These are phyloP conservation scores for Naganishia cerealis DNA, from an alignment of 1,284 basidiomycete genomes.

Conservation along the genomic window DNA sequence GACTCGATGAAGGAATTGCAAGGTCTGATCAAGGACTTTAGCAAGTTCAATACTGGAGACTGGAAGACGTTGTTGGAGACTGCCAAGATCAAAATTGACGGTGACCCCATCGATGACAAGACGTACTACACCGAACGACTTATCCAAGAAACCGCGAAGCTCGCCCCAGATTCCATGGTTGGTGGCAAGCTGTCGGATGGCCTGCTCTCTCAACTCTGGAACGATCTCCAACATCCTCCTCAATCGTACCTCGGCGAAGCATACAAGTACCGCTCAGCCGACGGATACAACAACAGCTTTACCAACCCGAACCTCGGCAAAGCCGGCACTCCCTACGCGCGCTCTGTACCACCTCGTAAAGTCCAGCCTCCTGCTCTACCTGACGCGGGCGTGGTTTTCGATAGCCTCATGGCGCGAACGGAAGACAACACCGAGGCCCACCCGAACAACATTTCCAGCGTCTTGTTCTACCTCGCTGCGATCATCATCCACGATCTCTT, in stretches of 20 bases:
- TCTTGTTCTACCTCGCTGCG: constrained; percentile 4
- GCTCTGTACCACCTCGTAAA: background rate
- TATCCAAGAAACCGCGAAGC: background rate
- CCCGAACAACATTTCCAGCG: constrained; percentile 1
- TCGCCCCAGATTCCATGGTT: background rate
- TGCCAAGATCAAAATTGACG: background rate
- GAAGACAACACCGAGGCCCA: background rate
- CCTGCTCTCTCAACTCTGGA: background rate
- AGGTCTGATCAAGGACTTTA: background rate
- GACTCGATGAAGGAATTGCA: background rate
- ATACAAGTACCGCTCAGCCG: constrained; percentile 1
- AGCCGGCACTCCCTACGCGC: background rate
- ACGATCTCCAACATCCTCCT: background rate
- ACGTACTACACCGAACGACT: constrained; percentile 4
- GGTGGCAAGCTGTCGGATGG: background rate
- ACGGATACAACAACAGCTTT: constrained; percentile 1
- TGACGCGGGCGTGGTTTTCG: background rate
- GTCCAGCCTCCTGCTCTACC: background rate
- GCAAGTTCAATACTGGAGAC: constrained; percentile 1
- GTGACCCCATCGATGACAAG: constrained; percentile 4
- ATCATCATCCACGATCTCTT: constrained; percentile 3
- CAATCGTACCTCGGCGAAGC: background rate
- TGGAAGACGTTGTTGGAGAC: background rate
- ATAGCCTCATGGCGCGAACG: constrained; percentile 4
- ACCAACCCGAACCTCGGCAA: background rate